A percentile compares a stretch with the other conserved stretches of the same genome.
Evolutionary conservation across 495 filamentous ascomycete genomes (phyloP).

Genomic region (Penicillium angulare): DNA sequence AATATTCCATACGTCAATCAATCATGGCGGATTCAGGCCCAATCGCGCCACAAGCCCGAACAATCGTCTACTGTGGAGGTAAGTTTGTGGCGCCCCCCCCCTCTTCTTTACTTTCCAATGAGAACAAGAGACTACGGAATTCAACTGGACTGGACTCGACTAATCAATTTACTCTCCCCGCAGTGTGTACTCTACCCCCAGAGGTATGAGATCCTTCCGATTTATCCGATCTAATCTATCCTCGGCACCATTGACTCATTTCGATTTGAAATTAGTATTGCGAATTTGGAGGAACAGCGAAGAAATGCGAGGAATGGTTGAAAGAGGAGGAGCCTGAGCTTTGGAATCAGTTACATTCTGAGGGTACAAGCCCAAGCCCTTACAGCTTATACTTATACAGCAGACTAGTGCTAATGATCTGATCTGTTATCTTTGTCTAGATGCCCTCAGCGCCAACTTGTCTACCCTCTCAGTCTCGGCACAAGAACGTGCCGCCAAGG

Average conservation of each 20-base stretch:
- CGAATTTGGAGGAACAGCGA: slow-evolving; percentile 96
- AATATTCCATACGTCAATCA: not conserved
- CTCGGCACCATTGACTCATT: not conserved
- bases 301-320: slow-evolving; percentile 96
- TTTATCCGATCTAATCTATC: not conserved
- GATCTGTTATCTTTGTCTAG: slow-evolving; percentile 39
- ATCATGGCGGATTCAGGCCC: slow-evolving; percentile 39
- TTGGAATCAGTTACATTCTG: slow-evolving; percentile 77
- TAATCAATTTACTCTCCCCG: slow-evolving; percentile 3
- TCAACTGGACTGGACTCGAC: too few species aligned
- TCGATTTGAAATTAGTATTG: slow-evolving; percentile 68
- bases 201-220: slow-evolving; percentile 61
- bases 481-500: slow-evolving; percentile 88
- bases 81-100: too few species aligned
- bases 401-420: not conserved
- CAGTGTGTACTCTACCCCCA: slow-evolving; percentile 90
- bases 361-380: too few species aligned
- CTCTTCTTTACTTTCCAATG: too few species aligned
- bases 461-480: slow-evolving; percentile 83
- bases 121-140: too few species aligned
- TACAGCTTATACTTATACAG: too few species aligned
- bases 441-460: slow-evolving; percentile 78
- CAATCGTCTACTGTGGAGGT: slow-evolving; percentile 82
- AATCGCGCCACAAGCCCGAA: slow-evolving; percentile 59
- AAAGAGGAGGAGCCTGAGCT: slow-evolving; percentile 68